Evolutionary conservation across 2,329 filamentous ascomycete genomes (phyloP), one percentile per base, ranked within the genome.

Genomic region (Penicillium sp.): DNA sequence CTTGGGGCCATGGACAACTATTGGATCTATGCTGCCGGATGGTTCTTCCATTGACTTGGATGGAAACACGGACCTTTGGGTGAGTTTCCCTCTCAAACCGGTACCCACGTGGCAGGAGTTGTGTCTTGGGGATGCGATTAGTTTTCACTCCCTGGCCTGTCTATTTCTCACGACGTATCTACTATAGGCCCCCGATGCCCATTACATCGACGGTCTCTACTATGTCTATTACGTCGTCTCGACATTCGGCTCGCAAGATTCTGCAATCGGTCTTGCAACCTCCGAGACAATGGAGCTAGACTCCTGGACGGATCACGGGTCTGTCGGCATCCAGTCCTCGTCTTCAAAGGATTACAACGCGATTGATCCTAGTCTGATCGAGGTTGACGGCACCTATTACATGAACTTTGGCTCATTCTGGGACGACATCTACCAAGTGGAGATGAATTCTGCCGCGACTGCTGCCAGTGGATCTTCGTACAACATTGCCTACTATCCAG

Each of bases 381-480:
- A 75, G 11, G 76, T 71, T 2, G 74, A 73, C 35, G 63, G 61
- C 9, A 70, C 57, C 2, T 81, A 80, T 62, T 79, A 80, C 56
- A 73, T 87, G 68, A 84, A 79, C 58, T 90, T 89, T 60, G 88
- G 87, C 24, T 88, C 84, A 13, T 90, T 89, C 79, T 91, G 86
- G 86, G 71, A 75, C 7, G 82, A 86, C 66, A 79, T 90, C 57
- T 88, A 84, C 74, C 83, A 85, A 66, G 83, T 84, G 1, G 68
- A 76, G 35, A 80, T 89, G 68, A 67, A 68, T 22, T 63, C 66
- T 3, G 63, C 62, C 1, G 74, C 74, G 5, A 67, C 68, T 2
- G 70, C 67, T 37, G 62, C 67, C 3, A 64, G 69, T 1, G 66
- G 68, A 1, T 65, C 71, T 11, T 71, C 80, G 0, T 73, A 77